A percentile compares a stretch with the other conserved stretches of the same genome.
Conservation (phyloP, 108 stramenopile genomes). For the Nannochloropsis oceanica region DNA sequence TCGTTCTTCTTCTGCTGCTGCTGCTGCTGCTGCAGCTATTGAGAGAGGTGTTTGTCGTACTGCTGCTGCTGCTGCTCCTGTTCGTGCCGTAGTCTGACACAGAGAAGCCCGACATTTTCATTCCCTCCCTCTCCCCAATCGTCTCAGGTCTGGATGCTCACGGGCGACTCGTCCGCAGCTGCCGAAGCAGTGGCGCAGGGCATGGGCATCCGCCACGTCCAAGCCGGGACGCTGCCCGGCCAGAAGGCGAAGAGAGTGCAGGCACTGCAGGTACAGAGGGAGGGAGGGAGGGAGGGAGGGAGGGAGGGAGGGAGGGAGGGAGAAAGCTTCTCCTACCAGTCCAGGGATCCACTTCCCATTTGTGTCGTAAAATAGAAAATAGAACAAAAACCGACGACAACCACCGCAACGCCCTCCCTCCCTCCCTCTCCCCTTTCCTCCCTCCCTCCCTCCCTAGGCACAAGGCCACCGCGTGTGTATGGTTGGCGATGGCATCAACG, state of each 20-base stretch:
- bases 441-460: neutral
- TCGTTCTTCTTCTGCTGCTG: neutral
- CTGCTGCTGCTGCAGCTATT: neutral
- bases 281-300: neutral
- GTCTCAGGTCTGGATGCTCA: conserved; percentile 74
- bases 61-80: too few relatives aligned
- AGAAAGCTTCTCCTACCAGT: neutral
- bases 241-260: conserved; percentile 29
- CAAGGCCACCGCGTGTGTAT: conserved; percentile 31
- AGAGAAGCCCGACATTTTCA: too few relatives aligned
- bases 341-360: neutral
- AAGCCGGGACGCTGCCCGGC: conserved; percentile 9
- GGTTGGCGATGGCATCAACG: conserved; percentile 98
- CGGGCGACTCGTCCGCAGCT: conserved; percentile 67
- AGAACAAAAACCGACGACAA: neutral
- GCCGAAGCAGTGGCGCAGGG: conserved; percentile 51
- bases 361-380: neutral
- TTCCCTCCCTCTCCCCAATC: neutral
- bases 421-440: neutral
- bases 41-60: too few relatives aligned
- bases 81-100: too few relatives aligned
- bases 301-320: neutral
- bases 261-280: conserved; percentile 7
- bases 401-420: neutral
- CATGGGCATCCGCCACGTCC: conserved; percentile 6